These are phyloP conservation scores for Mortierella sp. DNA, from an alignment of 371 early-diverging fungal species.

Conservation along the genomic window DNA sequence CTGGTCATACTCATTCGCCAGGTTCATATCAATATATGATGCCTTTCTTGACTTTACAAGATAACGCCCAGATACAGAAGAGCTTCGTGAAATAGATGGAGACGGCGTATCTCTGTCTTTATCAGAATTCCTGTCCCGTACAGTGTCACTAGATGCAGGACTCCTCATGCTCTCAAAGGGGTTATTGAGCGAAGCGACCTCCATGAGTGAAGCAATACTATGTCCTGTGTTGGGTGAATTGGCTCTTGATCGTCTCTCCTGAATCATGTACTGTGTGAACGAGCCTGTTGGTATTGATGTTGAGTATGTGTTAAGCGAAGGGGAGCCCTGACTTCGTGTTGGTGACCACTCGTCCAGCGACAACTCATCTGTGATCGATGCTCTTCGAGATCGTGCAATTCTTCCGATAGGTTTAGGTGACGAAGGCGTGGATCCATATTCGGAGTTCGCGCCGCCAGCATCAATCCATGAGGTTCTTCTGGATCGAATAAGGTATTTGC, in stretches of 20 bases:
- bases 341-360: slow-evolving; percentile 53
- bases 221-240: slow-evolving; percentile 47
- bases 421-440: slow-evolving; percentile 50
- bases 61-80: slow-evolving; percentile 46
- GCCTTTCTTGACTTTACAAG: slow-evolving; percentile 54
- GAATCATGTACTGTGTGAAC: slow-evolving; percentile 48
- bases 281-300: slow-evolving; percentile 57
- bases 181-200: slow-evolving; percentile 41
- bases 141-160: slow-evolving; percentile 42
- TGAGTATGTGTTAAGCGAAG: slow-evolving; percentile 56
- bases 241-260: slow-evolving; percentile 39
- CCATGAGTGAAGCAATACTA: slow-evolving; percentile 54
- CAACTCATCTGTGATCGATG: slow-evolving; percentile 51
- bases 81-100: slow-evolving; percentile 51
- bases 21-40: slow-evolving; percentile 52
- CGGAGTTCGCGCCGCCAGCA: slow-evolving; percentile 45
- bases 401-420: slow-evolving; percentile 51
- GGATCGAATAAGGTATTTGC: slow-evolving; percentile 51
- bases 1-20: slow-evolving; percentile 44
- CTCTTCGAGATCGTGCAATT: slow-evolving; percentile 39
- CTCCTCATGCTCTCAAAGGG: slow-evolving; percentile 50
- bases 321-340: slow-evolving; percentile 35
- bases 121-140: slow-evolving; percentile 46
- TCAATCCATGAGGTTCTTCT: slow-evolving; percentile 56
- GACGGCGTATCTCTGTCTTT: slow-evolving; percentile 49